Evolutionary conservation across 2,329 filamentous ascomycete genomes (phyloP).

Genomic region (Penicillium freii): DNA sequence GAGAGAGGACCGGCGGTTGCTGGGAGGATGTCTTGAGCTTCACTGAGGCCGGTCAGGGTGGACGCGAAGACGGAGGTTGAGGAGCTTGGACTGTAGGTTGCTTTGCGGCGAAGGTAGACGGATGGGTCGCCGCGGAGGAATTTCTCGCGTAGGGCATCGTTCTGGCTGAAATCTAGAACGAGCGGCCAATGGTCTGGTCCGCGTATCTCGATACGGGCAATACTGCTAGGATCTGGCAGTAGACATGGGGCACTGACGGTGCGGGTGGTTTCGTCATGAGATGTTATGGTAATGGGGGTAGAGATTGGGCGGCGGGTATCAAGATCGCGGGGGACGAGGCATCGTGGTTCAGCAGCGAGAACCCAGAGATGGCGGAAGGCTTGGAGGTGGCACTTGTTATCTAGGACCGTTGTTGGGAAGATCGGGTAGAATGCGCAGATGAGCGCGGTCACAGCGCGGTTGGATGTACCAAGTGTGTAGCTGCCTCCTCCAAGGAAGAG

Average conservation of each 20-base stretch:
- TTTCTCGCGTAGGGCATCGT: slow-evolving; percentile 60
- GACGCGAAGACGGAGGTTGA: slow-evolving; percentile 62
- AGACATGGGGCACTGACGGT: slow-evolving; percentile 56
- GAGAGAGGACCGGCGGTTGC: slow-evolving; percentile 25
- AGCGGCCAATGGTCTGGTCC: slow-evolving; percentile 75
- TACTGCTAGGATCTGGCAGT: slow-evolving; percentile 46
- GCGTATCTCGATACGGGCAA: slow-evolving; percentile 39
- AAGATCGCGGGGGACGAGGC: slow-evolving; percentile 82
- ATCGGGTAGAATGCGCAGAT: slow-evolving; percentile 92
- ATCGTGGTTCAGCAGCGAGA: slow-evolving; percentile 83
- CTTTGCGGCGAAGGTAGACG: slow-evolving; percentile 69
- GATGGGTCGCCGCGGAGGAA: slow-evolving; percentile 67
- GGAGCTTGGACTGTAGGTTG: slow-evolving; percentile 61
- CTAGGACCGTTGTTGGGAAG: slow-evolving; percentile 83
- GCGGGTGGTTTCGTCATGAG: slow-evolving; percentile 46
- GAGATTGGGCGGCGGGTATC: slow-evolving; percentile 77
- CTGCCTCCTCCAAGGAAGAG: slow-evolving; percentile 92
- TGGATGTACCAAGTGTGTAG: slow-evolving; percentile 83
- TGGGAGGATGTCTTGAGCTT: slow-evolving; percentile 49
- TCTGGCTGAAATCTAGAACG: slow-evolving; percentile 68
- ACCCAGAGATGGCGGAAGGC: slow-evolving; percentile 98
- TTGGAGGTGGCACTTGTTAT: slow-evolving; percentile 92
- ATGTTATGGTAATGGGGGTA: slow-evolving; percentile 66
- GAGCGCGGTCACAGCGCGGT: slow-evolving; percentile 80
- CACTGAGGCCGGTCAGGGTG: slow-evolving; percentile 71